Evolutionary conservation across 2,329 filamentous ascomycete genomes (phyloP).

Genomic region (Neofusicoccum sp.): DNA sequence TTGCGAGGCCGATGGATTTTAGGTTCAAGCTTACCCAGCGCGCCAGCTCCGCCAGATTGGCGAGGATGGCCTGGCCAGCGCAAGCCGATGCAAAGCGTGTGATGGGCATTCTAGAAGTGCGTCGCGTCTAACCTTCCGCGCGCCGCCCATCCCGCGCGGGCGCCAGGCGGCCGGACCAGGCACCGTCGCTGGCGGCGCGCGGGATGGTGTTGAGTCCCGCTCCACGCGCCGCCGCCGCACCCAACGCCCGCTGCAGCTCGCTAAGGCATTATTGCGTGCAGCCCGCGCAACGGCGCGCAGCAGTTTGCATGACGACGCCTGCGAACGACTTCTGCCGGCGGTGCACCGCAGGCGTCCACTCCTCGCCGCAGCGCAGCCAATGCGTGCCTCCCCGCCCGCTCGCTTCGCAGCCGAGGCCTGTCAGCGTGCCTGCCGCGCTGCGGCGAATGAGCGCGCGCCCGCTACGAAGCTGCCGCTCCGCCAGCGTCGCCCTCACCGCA

Average conservation of each 20-base stretch:
- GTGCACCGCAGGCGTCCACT: constrained; percentile 1
- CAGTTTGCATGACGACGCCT: not conserved
- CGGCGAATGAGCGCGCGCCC: not conserved
- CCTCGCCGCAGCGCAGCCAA: not conserved
- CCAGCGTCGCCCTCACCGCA: not conserved
- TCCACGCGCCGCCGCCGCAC: not conserved
- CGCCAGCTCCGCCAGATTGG: not conserved
- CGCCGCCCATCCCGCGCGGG: not conserved
- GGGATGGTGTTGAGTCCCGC: not conserved
- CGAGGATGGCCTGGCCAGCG: not conserved
- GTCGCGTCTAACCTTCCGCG: not conserved
- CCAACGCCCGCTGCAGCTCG: not conserved
- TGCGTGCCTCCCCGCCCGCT: not conserved
- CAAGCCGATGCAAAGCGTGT: constrained; percentile 3
- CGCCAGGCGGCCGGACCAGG: not conserved
- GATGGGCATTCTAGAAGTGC: not conserved
- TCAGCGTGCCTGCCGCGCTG: not conserved
- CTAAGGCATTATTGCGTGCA: constrained; percentile 6
- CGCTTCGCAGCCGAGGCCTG: not conserved
- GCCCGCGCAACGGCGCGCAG: not conserved
- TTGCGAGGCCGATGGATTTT: constrained; percentile 4
- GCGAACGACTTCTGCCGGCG: not conserved
- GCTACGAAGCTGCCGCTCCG: not conserved
- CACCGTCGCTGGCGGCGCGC: not conserved
- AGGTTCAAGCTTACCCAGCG: not conserved